These are phyloP conservation scores for Solidago caesia DNA, from an alignment of 129 eudicot species.

Conservation along the genomic window DNA sequence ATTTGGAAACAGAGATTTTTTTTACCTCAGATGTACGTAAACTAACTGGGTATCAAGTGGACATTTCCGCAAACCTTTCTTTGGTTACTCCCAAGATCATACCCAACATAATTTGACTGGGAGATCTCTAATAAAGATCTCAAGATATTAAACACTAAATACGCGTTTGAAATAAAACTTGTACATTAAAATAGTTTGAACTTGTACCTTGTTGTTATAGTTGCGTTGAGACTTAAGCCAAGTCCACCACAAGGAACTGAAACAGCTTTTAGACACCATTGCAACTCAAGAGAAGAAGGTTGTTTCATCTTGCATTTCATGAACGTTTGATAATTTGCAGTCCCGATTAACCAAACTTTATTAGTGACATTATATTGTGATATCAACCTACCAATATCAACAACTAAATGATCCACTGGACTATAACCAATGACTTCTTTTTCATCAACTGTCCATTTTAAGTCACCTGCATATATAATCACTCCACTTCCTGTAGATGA, in stretches of 20 bases:
- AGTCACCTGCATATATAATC: slow-evolving; percentile 69
- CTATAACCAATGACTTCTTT: slow-evolving; percentile 35
- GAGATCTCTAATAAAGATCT: too few relatives aligned
- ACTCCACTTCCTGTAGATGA: slow-evolving; percentile 57
- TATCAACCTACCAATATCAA: slow-evolving; percentile 71
- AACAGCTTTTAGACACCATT: slow-evolving; percentile 84
- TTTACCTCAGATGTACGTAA: too few relatives aligned
- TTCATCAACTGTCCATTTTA: slow-evolving; percentile 80
- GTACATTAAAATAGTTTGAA: not conserved
- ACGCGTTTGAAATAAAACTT: too few relatives aligned
- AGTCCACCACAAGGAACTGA: slow-evolving; percentile 82
- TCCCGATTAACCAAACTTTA: slow-evolving; percentile 70
- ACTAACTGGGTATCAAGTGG: too few relatives aligned
- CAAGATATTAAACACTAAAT: too few relatives aligned
- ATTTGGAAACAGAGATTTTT: too few relatives aligned
- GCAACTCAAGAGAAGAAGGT: slow-evolving; percentile 68
- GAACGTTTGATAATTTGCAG: slow-evolving; percentile 77
- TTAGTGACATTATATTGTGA: slow-evolving; percentile 44
- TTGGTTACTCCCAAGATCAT: too few relatives aligned
- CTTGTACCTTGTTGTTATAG: slow-evolving; percentile 29
- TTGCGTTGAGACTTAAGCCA: slow-evolving; percentile 72
- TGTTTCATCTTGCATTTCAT: slow-evolving; percentile 79
- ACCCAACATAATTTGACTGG: too few relatives aligned
- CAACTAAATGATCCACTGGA: slow-evolving; percentile 73
- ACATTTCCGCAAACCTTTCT: too few relatives aligned